Evolutionary conservation across 2,329 filamentous ascomycete genomes (phyloP).

Genomic region (Coleophoma cylindrospora): DNA sequence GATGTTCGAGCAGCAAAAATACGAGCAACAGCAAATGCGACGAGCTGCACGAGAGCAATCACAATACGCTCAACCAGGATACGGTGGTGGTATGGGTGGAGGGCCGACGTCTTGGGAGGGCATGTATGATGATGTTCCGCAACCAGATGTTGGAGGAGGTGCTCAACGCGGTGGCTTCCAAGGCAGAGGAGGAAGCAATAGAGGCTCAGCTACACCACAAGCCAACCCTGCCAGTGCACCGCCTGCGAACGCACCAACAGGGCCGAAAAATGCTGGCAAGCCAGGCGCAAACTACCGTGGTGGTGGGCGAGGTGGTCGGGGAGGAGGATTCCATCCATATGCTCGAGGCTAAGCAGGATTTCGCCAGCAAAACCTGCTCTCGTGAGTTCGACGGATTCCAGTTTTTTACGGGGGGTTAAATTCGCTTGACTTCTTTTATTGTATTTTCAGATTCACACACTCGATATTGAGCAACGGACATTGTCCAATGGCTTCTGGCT

Average conservation of each 20-base stretch:
- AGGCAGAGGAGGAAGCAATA: slow-evolving; percentile 20
- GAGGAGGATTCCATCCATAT: slow-evolving; percentile 77
- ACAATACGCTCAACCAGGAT: slow-evolving; percentile 24
- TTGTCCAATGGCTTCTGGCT: no score
- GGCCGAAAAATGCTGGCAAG: slow-evolving; percentile 90
- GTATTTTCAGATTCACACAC: no score
- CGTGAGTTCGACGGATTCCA: no score
- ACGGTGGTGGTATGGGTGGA: slow-evolving; percentile 47
- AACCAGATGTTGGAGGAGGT: slow-evolving; percentile 58
- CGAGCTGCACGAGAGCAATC: slow-evolving; percentile 32
- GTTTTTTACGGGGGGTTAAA: no score
- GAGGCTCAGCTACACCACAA: slow-evolving; percentile 26
- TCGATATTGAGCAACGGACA: no score
- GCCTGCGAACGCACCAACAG: slow-evolving; percentile 83
- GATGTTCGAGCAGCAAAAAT: slow-evolving; percentile 73
- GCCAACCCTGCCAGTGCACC: slow-evolving; percentile 43
- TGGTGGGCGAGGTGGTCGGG: slow-evolving; percentile 70
- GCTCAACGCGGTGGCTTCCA: slow-evolving; percentile 19
- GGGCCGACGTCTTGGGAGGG: slow-evolving; percentile 91
- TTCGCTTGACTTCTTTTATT: no score
- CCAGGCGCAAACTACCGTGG: slow-evolving; percentile 92
- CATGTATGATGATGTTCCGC: slow-evolving; percentile 95
- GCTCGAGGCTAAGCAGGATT: slow-evolving; percentile 21
- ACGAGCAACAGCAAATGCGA: slow-evolving; percentile 60
- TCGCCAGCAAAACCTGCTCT: no score